Percentiles rank a stretch among this genome's conserved stretches.
These are phyloP conservation scores for Fusarium aywerte DNA, from an alignment of 2,329 filamentous ascomycete species.

Conservation along the genomic window DNA sequence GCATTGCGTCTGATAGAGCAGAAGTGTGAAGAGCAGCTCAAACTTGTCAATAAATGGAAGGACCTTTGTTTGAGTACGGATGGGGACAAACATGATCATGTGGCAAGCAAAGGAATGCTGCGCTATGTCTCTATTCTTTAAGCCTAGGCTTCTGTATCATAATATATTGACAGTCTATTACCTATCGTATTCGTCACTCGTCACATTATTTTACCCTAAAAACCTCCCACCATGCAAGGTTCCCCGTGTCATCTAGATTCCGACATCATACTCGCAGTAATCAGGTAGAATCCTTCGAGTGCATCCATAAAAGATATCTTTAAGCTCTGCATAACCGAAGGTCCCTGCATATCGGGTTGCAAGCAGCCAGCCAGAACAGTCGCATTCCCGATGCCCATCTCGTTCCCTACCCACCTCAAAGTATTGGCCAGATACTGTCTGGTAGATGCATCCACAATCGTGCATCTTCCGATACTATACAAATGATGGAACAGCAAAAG, in stretches of 20 bases:
- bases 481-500: constrained; percentile 2
- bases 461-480: constrained; percentile 11
- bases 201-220: background rate
- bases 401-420: constrained; percentile 1
- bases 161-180: background rate
- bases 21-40: constrained; percentile 10
- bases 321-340: constrained; percentile 7
- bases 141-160: background rate
- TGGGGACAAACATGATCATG: background rate
- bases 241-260: background rate
- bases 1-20: constrained; percentile 3
- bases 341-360: background rate
- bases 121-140: constrained; percentile 6
- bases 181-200: background rate
- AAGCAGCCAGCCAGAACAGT: background rate
- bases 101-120: constrained; percentile 16
- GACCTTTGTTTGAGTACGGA: constrained; percentile 7
- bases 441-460: background rate
- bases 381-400: constrained; percentile 18
- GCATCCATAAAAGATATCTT: constrained; percentile 5
- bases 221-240: background rate
- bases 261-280: constrained; percentile 18
- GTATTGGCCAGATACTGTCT: background rate
- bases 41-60: background rate
- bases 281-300: constrained; percentile 19